Conservation (phyloP, 1,139 yeast species). For the Pichiaceae sp. region DNA sequence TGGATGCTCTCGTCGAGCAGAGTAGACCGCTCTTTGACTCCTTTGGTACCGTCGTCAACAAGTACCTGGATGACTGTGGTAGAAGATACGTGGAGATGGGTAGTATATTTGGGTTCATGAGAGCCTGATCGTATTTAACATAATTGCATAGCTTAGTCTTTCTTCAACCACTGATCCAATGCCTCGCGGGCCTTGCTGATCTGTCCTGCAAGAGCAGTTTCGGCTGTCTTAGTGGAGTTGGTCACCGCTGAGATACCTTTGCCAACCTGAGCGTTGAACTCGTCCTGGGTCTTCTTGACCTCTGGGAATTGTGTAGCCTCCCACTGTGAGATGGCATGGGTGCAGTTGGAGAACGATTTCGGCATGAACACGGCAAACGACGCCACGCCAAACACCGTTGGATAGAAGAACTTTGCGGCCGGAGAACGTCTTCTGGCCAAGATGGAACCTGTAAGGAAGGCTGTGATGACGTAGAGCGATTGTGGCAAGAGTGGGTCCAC, state of each 20-base stretch:
- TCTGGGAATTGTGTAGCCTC: constrained; percentile 28
- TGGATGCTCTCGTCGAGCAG: constrained; percentile 73
- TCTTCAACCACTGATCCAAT: constrained; percentile 8
- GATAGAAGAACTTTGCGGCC: constrained; percentile 42
- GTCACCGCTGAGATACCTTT: constrained; percentile 1
- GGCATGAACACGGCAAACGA: constrained; percentile 31
- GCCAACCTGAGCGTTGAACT: constrained; percentile 1
- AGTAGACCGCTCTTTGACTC: constrained; percentile 56
- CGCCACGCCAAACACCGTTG: constrained; percentile 39
- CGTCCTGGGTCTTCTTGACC: constrained; percentile 19
- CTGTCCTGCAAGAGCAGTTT: constrained; percentile 4
- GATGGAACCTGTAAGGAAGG: constrained; percentile 49
- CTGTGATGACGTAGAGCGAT: constrained; percentile 44
- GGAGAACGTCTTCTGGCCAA: constrained; percentile 37
- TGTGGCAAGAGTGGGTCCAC: constrained; percentile 43
- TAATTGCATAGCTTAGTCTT: constrained; percentile 1
- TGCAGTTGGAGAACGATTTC: constrained; percentile 24
- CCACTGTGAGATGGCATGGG: constrained; percentile 15
- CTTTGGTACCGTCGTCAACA: constrained; percentile 56
- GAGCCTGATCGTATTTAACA: constrained; percentile 2
- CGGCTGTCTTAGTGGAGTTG: constrained; percentile 3
- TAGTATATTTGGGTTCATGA: constrained; percentile 59
- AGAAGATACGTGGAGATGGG: constrained; percentile 89
- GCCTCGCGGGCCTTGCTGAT: constrained; percentile 11
- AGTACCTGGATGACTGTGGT: constrained; percentile 77